These are phyloP conservation scores for button mushroom (Agaricus bisporus) DNA, from an alignment of 768 basidiomycete species.

Conservation along the genomic window DNA sequence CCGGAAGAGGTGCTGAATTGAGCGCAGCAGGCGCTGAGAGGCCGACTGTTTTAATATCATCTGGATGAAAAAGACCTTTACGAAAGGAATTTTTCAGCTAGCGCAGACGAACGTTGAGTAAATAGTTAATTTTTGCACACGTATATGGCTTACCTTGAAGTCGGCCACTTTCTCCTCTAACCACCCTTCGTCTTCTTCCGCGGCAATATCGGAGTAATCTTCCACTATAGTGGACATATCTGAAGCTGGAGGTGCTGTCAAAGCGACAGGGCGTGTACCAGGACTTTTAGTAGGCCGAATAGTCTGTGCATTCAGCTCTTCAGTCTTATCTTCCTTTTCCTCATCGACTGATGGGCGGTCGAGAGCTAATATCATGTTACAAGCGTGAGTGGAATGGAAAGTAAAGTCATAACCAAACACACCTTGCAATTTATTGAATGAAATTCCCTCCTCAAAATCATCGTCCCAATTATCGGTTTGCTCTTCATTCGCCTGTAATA, in stretches of 20 bases:
- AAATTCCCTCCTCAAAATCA: slow-evolving; percentile 93
- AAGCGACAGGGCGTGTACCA: slow-evolving; percentile 41
- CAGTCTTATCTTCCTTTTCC: slow-evolving; percentile 41
- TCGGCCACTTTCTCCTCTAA: slow-evolving; percentile 77
- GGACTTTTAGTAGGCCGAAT: slow-evolving; percentile 72
- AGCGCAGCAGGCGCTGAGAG: slow-evolving; percentile 52
- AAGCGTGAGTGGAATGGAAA: slow-evolving; percentile 3
- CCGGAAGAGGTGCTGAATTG: slow-evolving; percentile 61
- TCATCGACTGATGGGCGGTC: slow-evolving; percentile 56
- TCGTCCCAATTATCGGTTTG: slow-evolving; percentile 98
- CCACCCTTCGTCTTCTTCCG: slow-evolving; percentile 65
- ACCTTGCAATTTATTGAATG: slow-evolving; percentile 78
- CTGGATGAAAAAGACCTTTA: slow-evolving; percentile 82
- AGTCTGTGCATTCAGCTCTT: slow-evolving; percentile 69
- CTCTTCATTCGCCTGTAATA: slow-evolving; percentile 70
- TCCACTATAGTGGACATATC: slow-evolving; percentile 71
- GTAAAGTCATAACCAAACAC: background rate
- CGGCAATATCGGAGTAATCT: slow-evolving; percentile 85
- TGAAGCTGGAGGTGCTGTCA: slow-evolving; percentile 55
- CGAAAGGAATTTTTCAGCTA: slow-evolving; percentile 67
- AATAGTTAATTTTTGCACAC: background rate
- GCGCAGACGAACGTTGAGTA: background rate
- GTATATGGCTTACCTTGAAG: slow-evolving; percentile 55
- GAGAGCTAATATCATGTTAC: slow-evolving; percentile 36
- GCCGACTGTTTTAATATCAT: slow-evolving; percentile 78